Evolutionary conservation across 306 rosid species (phyloP).

Genomic region (Comarum palustre): DNA sequence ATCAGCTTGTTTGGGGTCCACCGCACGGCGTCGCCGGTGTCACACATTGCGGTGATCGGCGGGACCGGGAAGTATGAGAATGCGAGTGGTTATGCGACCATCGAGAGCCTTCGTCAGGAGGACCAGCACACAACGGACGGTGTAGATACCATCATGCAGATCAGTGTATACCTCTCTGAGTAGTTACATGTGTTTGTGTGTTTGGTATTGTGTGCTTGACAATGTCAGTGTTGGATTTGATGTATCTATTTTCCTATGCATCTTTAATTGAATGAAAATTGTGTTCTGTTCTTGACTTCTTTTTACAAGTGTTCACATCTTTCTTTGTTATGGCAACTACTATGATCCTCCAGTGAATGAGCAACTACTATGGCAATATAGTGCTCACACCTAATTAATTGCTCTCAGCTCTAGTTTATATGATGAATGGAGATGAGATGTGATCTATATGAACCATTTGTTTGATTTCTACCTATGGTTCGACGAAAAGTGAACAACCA

Average conservation of each 20-base stretch:
- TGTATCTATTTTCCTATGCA: neutral
- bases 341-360: too few species aligned
- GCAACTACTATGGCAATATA: too few species aligned
- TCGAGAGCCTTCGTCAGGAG: conserved; percentile 59
- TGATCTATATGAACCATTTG: too few species aligned
- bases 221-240: conserved; percentile 4
- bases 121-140: conserved; percentile 76
- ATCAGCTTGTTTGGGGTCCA: conserved; percentile 78
- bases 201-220: neutral
- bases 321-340: too few species aligned
- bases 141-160: conserved; percentile 60
- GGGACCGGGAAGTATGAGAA: conserved; percentile 82
- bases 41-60: conserved; percentile 70
- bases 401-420: too few species aligned
- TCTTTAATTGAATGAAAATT: neutral
- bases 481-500: too few species aligned
- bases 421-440: too few species aligned
- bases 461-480: too few species aligned
- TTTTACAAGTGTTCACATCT: too few species aligned
- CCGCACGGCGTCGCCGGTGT: conserved; percentile 55
- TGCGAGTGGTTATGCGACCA: conserved; percentile 60
- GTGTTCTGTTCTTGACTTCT: neutral
- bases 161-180: conserved; percentile 51
- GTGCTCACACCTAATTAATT: too few species aligned
- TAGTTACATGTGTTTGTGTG: neutral